A percentile compares a stretch with the other conserved stretches of the same genome.
These are phyloP conservation scores for Yamadazyma friedrichii DNA, from an alignment of 1,139 yeast species.

Conservation along the genomic window DNA sequence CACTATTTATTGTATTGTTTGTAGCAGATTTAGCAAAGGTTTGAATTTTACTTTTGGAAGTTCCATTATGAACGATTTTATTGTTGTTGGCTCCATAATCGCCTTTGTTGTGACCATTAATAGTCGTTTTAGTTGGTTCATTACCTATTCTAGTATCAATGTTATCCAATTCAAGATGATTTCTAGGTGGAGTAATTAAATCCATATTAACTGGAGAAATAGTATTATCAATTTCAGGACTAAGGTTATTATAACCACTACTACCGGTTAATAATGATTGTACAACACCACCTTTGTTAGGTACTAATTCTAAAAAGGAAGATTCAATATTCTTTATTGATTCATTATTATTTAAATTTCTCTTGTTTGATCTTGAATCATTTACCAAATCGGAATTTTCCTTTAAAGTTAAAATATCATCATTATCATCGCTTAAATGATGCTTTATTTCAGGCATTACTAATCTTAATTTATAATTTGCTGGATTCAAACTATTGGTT, in stretches of 20 bases:
- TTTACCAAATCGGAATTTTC: conserved; percentile 7
- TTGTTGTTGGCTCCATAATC: background rate
- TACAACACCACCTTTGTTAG: conserved; percentile 11
- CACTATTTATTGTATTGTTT: conserved; percentile 1
- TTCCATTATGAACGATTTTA: background rate
- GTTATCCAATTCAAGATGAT: background rate
- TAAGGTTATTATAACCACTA: conserved; percentile 7
- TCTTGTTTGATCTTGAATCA: conserved; percentile 4
- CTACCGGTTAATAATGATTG: conserved; percentile 9
- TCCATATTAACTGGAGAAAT: conserved; percentile 13
- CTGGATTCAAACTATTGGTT: conserved; percentile 26
- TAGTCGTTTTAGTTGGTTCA: background rate
- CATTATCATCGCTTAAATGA: conserved; percentile 2
- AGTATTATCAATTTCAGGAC: conserved; percentile 12
- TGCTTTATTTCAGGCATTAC: conserved; percentile 9
- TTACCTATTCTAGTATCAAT: background rate
- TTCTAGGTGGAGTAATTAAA: conserved; percentile 13
- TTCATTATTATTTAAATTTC: conserved; percentile 21
- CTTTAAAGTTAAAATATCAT: conserved; percentile 13
- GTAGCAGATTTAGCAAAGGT: background rate
- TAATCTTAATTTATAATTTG: conserved; percentile 23
- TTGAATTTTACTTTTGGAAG: background rate
- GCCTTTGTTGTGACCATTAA: background rate
- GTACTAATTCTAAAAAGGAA: conserved; percentile 23
- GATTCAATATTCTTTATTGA: conserved; percentile 22